Evolutionary conservation across 768 basidiomycete species (phyloP).

Genomic region (Mycena pura): DNA sequence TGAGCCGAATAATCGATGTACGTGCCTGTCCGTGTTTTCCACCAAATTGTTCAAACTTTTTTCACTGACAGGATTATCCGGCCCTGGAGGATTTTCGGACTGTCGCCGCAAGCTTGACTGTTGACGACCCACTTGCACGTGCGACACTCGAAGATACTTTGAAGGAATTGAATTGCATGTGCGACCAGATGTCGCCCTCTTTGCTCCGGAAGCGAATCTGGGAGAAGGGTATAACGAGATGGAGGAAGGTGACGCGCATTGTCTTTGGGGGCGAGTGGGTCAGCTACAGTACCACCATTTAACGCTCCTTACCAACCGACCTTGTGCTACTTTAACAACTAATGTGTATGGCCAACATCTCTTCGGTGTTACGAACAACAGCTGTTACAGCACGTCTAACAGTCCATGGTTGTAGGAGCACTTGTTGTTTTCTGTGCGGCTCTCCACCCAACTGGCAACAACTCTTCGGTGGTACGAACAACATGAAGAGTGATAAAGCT

Average conservation of each 20-base stretch:
- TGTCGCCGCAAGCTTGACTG: slow-evolving; percentile 12
- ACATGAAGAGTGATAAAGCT: no score
- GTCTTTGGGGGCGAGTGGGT: slow-evolving; percentile 10
- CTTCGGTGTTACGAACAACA: no score
- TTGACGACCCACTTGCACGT: slow-evolving; percentile 5
- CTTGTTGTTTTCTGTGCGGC: no score
- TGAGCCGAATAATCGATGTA: neutral
- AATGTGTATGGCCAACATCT: no score
- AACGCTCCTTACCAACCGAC: no score
- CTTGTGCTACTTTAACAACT: no score
- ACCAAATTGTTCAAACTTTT: slow-evolving; percentile 1
- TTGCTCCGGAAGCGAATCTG: slow-evolving; percentile 15
- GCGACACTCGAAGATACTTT: slow-evolving; percentile 12
- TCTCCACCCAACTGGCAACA: no score
- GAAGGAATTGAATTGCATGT: slow-evolving; percentile 2
- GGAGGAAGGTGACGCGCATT: slow-evolving; percentile 11
- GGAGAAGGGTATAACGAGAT: slow-evolving; percentile 8
- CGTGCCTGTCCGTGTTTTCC: neutral
- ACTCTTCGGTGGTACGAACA: no score
- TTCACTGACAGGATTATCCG: slow-evolving; percentile 4
- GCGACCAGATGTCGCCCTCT: slow-evolving; percentile 6
- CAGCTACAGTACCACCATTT: no score
- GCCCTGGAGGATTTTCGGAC: slow-evolving; percentile 5
- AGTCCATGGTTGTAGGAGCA: no score
- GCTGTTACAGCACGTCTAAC: no score